Conservation (phyloP, 495 filamentous ascomycete genomes). For the Talaromyces liani region DNA sequence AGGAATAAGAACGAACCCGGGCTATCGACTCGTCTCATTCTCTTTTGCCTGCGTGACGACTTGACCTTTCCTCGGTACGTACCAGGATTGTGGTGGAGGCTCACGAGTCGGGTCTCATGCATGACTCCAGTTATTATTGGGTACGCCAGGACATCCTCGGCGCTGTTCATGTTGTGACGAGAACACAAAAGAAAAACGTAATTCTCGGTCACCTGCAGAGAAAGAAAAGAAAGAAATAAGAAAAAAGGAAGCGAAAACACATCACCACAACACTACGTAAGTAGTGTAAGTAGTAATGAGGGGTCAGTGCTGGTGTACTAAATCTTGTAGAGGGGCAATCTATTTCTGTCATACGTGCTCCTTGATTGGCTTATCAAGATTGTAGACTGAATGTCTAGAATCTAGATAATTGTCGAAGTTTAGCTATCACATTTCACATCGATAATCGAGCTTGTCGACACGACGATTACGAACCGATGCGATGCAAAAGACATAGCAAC, state of each 20-base stretch:
- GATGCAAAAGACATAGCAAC: background rate
- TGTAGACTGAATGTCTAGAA: background rate
- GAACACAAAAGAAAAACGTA: background rate
- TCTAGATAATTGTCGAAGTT: background rate
- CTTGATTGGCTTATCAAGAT: background rate
- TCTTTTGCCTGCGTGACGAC: background rate
- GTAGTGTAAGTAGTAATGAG: background rate
- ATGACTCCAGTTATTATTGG: background rate
- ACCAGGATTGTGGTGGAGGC: background rate
- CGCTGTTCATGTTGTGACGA: background rate
- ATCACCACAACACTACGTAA: background rate
- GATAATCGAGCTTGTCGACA: background rate
- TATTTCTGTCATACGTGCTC: background rate
- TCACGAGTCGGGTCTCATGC: background rate
- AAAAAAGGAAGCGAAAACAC: background rate
- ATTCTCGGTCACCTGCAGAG: background rate
- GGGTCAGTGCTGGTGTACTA: background rate
- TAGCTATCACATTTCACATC: background rate
- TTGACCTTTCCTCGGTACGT: background rate
- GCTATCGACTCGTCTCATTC: background rate
- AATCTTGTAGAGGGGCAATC: background rate
- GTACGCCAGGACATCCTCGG: background rate
- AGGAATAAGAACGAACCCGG: background rate
- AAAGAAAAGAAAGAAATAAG: background rate
- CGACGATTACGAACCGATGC: background rate